Evolutionary conservation across 1,284 basidiomycete species (phyloP).

Genomic region (Trichosporon asahii): DNA sequence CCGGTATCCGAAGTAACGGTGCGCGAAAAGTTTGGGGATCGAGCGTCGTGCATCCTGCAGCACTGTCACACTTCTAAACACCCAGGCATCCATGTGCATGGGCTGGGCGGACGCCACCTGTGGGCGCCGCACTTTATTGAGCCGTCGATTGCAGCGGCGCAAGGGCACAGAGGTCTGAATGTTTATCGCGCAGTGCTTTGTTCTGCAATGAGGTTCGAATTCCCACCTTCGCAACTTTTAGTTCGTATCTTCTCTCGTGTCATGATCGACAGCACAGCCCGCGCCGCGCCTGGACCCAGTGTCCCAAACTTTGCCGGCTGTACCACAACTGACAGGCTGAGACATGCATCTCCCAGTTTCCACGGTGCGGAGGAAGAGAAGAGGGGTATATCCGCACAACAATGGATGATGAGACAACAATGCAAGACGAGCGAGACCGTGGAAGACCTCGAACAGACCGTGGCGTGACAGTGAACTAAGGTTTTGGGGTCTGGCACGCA

Average conservation of each 20-base stretch:
- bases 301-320: background rate
- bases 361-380: background rate
- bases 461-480: background rate
- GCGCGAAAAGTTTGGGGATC: background rate
- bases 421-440: background rate
- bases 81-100: background rate
- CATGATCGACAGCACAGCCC: background rate
- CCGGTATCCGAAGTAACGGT: slow-evolving; percentile 3
- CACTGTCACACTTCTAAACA: background rate
- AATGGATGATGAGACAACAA: background rate
- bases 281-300: background rate
- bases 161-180: background rate
- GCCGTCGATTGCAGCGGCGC: background rate
- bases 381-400: background rate
- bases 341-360: background rate
- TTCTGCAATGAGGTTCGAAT: background rate
- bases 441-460: background rate
- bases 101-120: background rate
- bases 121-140: background rate
- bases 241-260: no score
- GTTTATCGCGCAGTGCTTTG: background rate
- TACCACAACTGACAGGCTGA: background rate
- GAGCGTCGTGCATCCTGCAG: background rate
- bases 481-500: slow-evolving; percentile 1
- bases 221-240: background rate